Base-by-base conservation (phyloP, 2,329 filamentous ascomycete species). In the Arthrobotrys sinensis region DNA sequence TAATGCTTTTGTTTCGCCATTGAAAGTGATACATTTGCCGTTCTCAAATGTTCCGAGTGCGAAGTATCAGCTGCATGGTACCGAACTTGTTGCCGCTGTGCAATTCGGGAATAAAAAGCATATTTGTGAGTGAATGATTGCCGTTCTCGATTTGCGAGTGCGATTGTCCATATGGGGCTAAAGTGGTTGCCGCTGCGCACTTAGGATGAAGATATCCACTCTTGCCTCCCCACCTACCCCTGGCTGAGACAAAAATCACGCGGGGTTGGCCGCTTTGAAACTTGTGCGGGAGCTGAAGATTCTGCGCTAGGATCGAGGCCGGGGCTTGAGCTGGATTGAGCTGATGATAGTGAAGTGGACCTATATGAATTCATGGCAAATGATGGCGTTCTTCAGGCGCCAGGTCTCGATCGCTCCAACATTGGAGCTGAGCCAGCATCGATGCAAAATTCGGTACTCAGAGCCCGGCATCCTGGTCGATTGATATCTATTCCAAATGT, bases 161-260 rank as follows among this genome's bases (percentile, higher is more conserved):
- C n/a, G 43, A 46, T 46, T 46, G 43, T 46, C 14, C 43, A 46
- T 46, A 19, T 46, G 43, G 43, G 43, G 43, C 43, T 46, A 46
- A 46, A 46, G 4, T 46, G 43, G 43, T 46, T 46, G 43, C 43
- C 43, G 43, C 43, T 46, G 43, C 43, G 43, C 43, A 46, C 43
- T 46, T 46, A 46, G 43, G 43, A 46, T 46, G 43, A 46, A 46
- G 43, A 46, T 46, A 46, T 46, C 43, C 43, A 46, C 43, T 46
- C 43, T 46, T 46, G 43, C 14, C n/a, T 46, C 43, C 43, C 43
- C 43, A 46, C 43, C 43, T 19, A 46, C 43, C 43, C 43, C 43
- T 46, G 43, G 43, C 43, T 46, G 14, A 46, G 43, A 46, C 43
- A 46, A 46, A 46, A 46, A 46, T 46, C 43, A 46, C 43, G 43